phyloP scores from a whole-genome alignment of 108 stramenopile genomes.

The Phaeodactylum tricornutum region DNA sequence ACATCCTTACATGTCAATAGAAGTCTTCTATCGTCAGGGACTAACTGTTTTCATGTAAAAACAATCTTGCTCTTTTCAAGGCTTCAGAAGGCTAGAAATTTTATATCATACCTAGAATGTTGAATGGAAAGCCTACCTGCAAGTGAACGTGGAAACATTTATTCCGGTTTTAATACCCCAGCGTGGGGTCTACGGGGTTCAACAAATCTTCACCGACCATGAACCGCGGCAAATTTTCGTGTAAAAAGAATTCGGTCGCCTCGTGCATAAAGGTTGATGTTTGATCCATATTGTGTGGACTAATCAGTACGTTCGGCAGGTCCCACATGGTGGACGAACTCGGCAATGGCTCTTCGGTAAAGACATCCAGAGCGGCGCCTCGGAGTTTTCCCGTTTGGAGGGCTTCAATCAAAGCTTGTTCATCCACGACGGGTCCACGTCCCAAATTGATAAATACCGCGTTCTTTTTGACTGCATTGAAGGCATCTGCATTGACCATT shows the following conservation, averaged over 20 bases:
- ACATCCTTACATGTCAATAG: no score
- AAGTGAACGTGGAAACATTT: no score
- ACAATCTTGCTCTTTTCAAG: no score
- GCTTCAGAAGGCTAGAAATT: no score
- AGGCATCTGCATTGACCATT: conserved; percentile 35
- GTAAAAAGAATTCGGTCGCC: conserved; percentile 63
- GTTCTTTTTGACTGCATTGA: conserved; percentile 35
- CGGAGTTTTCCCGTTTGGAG: conserved; percentile 38
- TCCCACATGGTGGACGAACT: conserved; percentile 50
- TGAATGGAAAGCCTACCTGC: no score
- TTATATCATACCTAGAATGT: no score
- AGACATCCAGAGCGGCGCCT: conserved; percentile 87
- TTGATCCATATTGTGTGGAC: conserved; percentile 60
- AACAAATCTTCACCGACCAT: conserved; percentile 49
- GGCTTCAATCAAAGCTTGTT: conserved; percentile 50
- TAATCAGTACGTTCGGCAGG: conserved; percentile 59
- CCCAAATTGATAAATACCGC: conserved; percentile 79
- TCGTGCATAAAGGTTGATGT: conserved; percentile 75
- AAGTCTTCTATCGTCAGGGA: no score
- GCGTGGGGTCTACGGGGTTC: conserved; percentile 53
- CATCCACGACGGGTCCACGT: conserved; percentile 79
- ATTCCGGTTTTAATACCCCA: conserved; percentile 45
- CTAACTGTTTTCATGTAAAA: no score
- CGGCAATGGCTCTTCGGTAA: conserved; percentile 71
- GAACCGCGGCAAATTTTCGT: conserved; percentile 59